These are phyloP conservation scores for Arthrobotrys conoides DNA, from an alignment of 2,329 filamentous ascomycete species.

Conservation along the genomic window DNA sequence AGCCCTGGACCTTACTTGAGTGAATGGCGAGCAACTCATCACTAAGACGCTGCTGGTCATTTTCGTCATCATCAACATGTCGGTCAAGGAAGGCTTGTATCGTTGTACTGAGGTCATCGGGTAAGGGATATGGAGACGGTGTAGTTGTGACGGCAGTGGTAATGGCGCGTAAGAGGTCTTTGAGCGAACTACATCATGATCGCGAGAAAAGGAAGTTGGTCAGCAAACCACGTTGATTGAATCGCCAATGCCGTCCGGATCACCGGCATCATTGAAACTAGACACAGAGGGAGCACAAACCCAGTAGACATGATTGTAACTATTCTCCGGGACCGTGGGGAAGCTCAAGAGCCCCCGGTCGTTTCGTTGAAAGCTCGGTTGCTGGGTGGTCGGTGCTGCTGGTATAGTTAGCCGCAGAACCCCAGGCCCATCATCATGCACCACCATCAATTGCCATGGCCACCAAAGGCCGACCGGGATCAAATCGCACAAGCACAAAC, in stretches of 20 bases:
- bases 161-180: conserved; percentile 70
- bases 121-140: conserved; percentile 72
- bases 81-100: conserved; percentile 79
- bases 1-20: conserved; percentile 74
- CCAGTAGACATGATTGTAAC: conserved; percentile 52
- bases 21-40: conserved; percentile 80
- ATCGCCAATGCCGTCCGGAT: conserved; percentile 34
- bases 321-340: conserved; percentile 23
- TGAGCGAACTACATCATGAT: conserved; percentile 67
- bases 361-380: conserved; percentile 27
- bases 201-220: conserved; percentile 4
- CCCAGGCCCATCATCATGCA: background rate
- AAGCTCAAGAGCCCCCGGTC: conserved; percentile 53
- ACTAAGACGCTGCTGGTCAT: conserved; percentile 78
- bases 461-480: conserved; percentile 31
- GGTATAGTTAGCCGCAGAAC: conserved; percentile 47
- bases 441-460: conserved; percentile 21
- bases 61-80: conserved; percentile 77
- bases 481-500: conserved; percentile 4
- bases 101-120: conserved; percentile 75
- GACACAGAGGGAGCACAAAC: conserved; percentile 29
- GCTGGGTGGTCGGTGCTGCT: conserved; percentile 37
- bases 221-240: conserved; percentile 13
- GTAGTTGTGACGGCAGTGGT: conserved; percentile 68
- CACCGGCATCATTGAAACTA: background rate